Conservation (phyloP, 164 flowering plant genomes). For the Amborella trichopoda region DNA sequence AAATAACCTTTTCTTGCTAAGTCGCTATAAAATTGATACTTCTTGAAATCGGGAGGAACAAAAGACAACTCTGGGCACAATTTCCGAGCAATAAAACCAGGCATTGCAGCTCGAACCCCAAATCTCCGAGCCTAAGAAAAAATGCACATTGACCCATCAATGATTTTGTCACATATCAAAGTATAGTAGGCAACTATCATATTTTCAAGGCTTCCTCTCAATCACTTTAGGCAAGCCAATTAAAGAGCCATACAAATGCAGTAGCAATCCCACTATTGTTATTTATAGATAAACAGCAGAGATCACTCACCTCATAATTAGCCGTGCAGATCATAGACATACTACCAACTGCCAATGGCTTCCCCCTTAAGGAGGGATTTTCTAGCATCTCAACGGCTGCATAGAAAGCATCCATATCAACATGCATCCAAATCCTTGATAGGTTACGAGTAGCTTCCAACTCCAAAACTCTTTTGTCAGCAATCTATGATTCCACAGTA, state of each 20-base stretch:
- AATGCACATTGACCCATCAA: too few relatives aligned
- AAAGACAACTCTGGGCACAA: constrained; percentile 83
- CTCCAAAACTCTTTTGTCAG: constrained; percentile 68
- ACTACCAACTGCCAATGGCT: constrained; percentile 96
- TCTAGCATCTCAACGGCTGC: constrained; percentile 91
- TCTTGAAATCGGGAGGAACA: constrained; percentile 77
- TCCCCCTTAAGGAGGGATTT: constrained; percentile 66
- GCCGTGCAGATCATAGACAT: constrained; percentile 97
- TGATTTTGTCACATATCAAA: not conserved
- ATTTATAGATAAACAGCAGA: too few relatives aligned
- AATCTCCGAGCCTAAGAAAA: constrained; percentile 64
- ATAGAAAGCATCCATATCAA: constrained; percentile 99
- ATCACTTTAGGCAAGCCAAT: too few relatives aligned
- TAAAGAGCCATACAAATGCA: too few relatives aligned
- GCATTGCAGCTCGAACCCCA: constrained; percentile 99
- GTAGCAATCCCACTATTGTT: too few relatives aligned
- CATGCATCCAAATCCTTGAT: constrained; percentile 80
- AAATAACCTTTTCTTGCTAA: constrained; percentile 76
- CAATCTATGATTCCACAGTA: constrained; percentile 55
- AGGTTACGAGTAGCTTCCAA: constrained; percentile 76
- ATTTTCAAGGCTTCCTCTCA: too few relatives aligned
- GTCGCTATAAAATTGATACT: constrained; percentile 72
- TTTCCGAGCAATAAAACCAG: constrained; percentile 95
- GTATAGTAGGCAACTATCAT: too few relatives aligned
- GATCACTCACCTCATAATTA: constrained; percentile 93